Evolutionary conservation across 805 yeast genomes (phyloP).

Genomic region (Kodamaea neixiangensis): DNA sequence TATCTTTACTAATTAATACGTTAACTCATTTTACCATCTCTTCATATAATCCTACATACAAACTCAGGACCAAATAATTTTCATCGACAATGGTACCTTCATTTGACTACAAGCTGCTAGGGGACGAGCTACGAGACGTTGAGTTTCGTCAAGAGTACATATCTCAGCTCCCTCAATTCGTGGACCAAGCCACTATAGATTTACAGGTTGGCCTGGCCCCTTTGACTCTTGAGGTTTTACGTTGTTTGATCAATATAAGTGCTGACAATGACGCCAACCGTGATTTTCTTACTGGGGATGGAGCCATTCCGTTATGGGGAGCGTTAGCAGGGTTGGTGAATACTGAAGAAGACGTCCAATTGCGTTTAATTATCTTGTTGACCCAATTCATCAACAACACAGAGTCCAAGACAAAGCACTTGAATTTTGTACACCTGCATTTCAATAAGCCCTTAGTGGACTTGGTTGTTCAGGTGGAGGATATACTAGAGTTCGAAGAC

Average conservation of each 20-base stretch:
- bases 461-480: background rate
- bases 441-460: background rate
- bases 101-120: conserved; percentile 8
- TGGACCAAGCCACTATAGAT: background rate
- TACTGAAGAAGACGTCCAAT: conserved; percentile 7
- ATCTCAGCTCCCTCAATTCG: background rate
- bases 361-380: conserved; percentile 25
- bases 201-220: background rate
- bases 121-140: conserved; percentile 13
- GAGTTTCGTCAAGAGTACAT: conserved; percentile 1
- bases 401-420: conserved; percentile 17
- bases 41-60: background rate
- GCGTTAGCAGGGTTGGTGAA: conserved; percentile 1
- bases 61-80: background rate
- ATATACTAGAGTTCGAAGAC: conserved; percentile 3
- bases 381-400: conserved; percentile 35
- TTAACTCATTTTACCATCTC: background rate
- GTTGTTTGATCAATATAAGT: conserved; percentile 35
- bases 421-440: conserved; percentile 16
- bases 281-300: conserved; percentile 1
- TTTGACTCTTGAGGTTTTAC: conserved; percentile 18
- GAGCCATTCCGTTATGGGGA: conserved; percentile 22
- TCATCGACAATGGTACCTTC: background rate
- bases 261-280: conserved; percentile 36
- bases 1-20: background rate